Base-by-base conservation (phyloP, 495 filamentous ascomycete genomes). In the Talaromyces stipitatus region DNA sequence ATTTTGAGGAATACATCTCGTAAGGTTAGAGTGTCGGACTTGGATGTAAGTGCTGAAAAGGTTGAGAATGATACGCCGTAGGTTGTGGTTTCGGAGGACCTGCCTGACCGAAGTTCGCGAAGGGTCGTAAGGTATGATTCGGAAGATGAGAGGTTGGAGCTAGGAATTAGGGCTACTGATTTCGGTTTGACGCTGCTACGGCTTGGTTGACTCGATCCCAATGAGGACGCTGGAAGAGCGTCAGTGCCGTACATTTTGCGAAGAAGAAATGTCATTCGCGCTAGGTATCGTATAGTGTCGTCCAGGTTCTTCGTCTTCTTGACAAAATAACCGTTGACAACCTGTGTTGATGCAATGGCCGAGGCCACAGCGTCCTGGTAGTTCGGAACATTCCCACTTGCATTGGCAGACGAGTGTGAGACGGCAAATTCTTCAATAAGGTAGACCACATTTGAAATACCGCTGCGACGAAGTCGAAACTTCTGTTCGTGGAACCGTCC, bases 401-500 rank as follows among this genome's bases (percentile, higher is more conserved):
- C 69, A 11, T 71, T 70, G 0, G 71, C 51, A 28, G 57, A 63
- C 7, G 68, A 38, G 9, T 75, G 69, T 43, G 80, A 75, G 60
- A 90, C 75, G 14, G 75, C 55, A 61, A 82, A 84, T 58, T 92
- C 85, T 63, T 95, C 90, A 51, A 94, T 78, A n/a, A 95, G 71
- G 61, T 94, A 95, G 46, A 89, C 77, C 26, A 94, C 84, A 55
- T 92, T 87, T 56, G 80, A 83, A 27, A 92, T 72, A 1, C 89
- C 89, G 0, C 82, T 85, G 54, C 83, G 83, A 33, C 78, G 77
- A 2, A 92, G 78, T 1, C 90, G 85, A 61, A 91, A 92, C 62
- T 95, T 94, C 60, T 95, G 90, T 62, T 95, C 90, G 61, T 85
- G 85, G 62, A 91, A 94, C 0, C 90, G 83, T 0, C 89, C 88